Base-by-base conservation (phyloP, 805 yeast species). In the Pichia heedii region DNA sequence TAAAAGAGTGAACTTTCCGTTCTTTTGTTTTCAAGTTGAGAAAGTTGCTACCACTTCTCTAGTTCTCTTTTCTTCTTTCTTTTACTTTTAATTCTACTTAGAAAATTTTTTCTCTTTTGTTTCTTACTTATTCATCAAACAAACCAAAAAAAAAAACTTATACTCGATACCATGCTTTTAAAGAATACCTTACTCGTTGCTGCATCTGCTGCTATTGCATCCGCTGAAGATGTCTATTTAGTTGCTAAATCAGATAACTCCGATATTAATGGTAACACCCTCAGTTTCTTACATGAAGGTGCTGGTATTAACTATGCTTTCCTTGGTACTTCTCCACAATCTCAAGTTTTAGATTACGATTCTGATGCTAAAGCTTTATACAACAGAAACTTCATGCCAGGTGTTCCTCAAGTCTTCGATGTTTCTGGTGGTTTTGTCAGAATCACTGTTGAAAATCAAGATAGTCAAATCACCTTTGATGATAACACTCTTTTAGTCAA, bases 241-340 rank as follows among this genome's bases (percentile, higher is more conserved):
- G 49, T 22, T 20, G 53, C 53, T 37, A 49, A 54, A 26, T 62
- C 70, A 27, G 54, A 50, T 36, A 43, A 61, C 44, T 21, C 54
- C 6, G 48, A 43, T 9, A 41, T 68, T 40, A 46, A 65, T 45
- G 64, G 63, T 32, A 43, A 54, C 37, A n/a, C 41, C 10, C 29
- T 49, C 18, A 63, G 60, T 37, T 50, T 67, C 41, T 46, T 54
- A 39, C 77, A 71, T 48, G 74, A 68, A 57, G 76, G 76, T 54
- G 77, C 77, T 42, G 76, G 67, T 47, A 55, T 70, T 45, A 63
- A 67, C 60, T 71, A 69, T 54, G 51, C 62, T 27, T 63, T 67
- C 57, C 20, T 48, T 3, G 46, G 40, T 34, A 34, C 49, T 22
- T 18, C 37, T 24, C 39, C 39, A 4, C 10, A 36, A 11, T 38